Base-by-base conservation (phyloP, 2,329 filamentous ascomycete species). In the Aquanectria penicillioides region DNA sequence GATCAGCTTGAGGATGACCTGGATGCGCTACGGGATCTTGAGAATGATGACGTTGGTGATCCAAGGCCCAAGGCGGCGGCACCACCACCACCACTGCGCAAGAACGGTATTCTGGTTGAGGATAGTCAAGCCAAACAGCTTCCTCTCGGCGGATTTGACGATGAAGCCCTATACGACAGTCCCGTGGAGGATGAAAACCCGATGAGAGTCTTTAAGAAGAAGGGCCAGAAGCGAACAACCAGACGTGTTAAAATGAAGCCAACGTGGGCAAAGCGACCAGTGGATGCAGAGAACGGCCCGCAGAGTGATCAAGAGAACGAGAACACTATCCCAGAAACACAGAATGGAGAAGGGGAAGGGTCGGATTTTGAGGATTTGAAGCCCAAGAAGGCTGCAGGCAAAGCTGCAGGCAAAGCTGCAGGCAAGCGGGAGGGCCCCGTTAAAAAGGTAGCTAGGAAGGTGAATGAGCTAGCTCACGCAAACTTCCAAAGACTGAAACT, bases 161-260 rank as follows among this genome's bases (percentile, higher is more conserved):
- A 90, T 55, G 87, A 89, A 66, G 81, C 69, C 7, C 67, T 80
- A 58, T 84, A 86, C 67, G 87, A 89, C 71, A 84, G 83, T 61
- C 75, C 77, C 2, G 78, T 77, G 4, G 82, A 85, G n/a, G 82
- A 84, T 23, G 47, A 72, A 2, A 80, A 84, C 61, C 87, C 87
- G 3, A 73, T 87, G 31, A 85, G 82, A 51, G 75, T 86, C 2
- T 94, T 85, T 80, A 94, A 94, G 81, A 95, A 95, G 83, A 92
- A 91, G 79, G 91, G 91, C 0, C 85, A 91, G 72, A 95, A 95
- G 80, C 83, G 92, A 60, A 92, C 91, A 53, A 94, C 92, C 3
- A 82, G 88, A 61, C 80, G 83, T 43, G 82, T 85, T 53, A 93
- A 88, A 59, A 91, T 90, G 78, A 81, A 78, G 61, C 86, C 86